phyloP scores from a whole-genome alignment of 176 grass and related monocot genomes.

The Carex myosuroides region DNA sequence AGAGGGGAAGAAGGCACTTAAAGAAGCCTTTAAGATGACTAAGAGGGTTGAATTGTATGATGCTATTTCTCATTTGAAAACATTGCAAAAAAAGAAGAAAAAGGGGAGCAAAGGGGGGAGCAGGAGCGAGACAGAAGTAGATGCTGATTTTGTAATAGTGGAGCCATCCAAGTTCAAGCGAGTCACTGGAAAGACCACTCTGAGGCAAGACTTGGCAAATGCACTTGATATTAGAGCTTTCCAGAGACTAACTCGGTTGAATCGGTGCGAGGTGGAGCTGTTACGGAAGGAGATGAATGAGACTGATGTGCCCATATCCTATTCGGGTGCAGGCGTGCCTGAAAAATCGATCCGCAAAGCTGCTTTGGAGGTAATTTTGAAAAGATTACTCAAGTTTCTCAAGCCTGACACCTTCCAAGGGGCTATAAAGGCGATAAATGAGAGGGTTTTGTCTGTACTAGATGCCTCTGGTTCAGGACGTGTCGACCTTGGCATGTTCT shows the following conservation, averaged over 20 bases:
- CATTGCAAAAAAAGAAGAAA: slow-evolving; percentile 79
- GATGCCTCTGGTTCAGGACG: slow-evolving; percentile 78
- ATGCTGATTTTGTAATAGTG: slow-evolving; percentile 60
- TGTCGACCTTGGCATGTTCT: slow-evolving; percentile 93
- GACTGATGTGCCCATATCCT: slow-evolving; percentile 89
- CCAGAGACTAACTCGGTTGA: slow-evolving; percentile 68
- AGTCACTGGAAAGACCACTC: slow-evolving; percentile 55
- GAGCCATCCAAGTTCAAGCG: slow-evolving; percentile 92
- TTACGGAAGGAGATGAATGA: slow-evolving; percentile 89
- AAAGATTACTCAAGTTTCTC: slow-evolving; percentile 75
- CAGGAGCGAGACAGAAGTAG: slow-evolving; percentile 32
- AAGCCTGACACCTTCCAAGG: slow-evolving; percentile 92
- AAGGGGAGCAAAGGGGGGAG: slow-evolving; percentile 38
- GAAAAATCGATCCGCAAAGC: slow-evolving; percentile 92
- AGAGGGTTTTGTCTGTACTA: slow-evolving; percentile 77
- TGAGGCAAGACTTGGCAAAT: slow-evolving; percentile 82
- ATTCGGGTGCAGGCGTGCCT: slow-evolving; percentile 61
- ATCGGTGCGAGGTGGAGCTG: slow-evolving; percentile 53
- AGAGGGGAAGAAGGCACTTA: slow-evolving; percentile 82
- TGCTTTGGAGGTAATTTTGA: slow-evolving; percentile 79
- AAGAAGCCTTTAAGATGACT: slow-evolving; percentile 98
- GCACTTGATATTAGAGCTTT: slow-evolving; percentile 93
- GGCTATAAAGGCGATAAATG: slow-evolving; percentile 78
- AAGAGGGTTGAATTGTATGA: slow-evolving; percentile 95
- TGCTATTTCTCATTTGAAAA: slow-evolving; percentile 92